Conservation (phyloP, 306 rosid genomes). For the Cucurbita ficifolia region DNA sequence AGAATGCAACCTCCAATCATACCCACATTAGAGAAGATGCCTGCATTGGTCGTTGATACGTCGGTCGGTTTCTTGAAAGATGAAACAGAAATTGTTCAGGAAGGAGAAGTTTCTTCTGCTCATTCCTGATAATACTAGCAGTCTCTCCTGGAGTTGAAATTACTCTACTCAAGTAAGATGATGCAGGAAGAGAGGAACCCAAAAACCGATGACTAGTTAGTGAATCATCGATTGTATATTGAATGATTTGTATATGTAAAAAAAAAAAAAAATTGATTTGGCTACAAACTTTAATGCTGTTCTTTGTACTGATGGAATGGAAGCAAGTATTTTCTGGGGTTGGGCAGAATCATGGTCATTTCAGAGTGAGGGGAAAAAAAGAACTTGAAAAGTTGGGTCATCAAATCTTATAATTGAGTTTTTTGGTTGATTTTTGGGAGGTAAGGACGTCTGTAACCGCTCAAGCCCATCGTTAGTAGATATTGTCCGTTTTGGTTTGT, state of each 20-base stretch:
- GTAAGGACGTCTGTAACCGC: no score
- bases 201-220: background rate
- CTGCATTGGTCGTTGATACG: constrained; percentile 32
- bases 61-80: constrained; percentile 21
- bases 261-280: background rate
- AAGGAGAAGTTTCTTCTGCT: constrained; percentile 35
- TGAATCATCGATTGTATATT: background rate
- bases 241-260: background rate
- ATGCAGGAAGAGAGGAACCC: background rate
- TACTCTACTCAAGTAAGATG: background rate
- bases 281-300: background rate
- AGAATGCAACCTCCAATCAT: constrained; percentile 65
- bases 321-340: no score
- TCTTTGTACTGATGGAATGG: no score
- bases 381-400: no score
- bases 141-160: background rate
- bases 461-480: no score
- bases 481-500: no score
- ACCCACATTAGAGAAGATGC: constrained; percentile 48
- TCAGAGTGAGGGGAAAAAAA: no score
- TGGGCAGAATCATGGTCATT: no score
- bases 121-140: constrained; percentile 19
- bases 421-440: no score
- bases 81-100: constrained; percentile 30
- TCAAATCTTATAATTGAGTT: no score